Base-by-base conservation (phyloP, 176 grass and related monocot species). In the Ensete glaucum region DNA sequence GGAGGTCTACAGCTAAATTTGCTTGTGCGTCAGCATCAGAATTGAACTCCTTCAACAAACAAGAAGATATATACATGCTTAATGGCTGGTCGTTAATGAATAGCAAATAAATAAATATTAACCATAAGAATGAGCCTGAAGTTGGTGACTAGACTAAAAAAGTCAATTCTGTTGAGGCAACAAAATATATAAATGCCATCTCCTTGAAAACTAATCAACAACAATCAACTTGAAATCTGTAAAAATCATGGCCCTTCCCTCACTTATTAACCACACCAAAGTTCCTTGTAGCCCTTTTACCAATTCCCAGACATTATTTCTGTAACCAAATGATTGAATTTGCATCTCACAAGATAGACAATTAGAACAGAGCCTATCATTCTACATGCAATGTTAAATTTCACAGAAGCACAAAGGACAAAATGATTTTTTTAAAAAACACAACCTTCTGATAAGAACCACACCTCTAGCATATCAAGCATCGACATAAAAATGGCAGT, bases 21-120 rank as follows among this genome's bases (percentile, higher is more conserved):
- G 89, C 89, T 80, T 92, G 83, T 20, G 67, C 73, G 84, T 92
- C 89, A 0, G 89, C 89, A 82, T 88, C 83, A 23, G 81, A 62
- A 73, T 92, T 92, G 81, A 77, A 80, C 67, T 84, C 86, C 89
- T 92, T 83, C 68, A 75, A 82, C 62, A 63, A 34, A 69, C 8
- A 16, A 79, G 11, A 10, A 90, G 52, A 79, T 77, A 52, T 0
- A 72, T 22, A 50, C 2, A 3, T 43, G 34, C 11, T 23, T 52
- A 48, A 50, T 15, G 21, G 9, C 17, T 52, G 69, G 8, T 50
- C 50, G 23, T 11, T 26, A 66, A 43, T 43, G 3, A 43, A 34
- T 5, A 0, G 3, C 11, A 64, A 66, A 66, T 66, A 66, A 66
- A 66, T 7, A 11, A 66, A 29, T 29, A 11, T 66, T 12, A 66